Conservation (phyloP, 179 eudicot species). For the Pouteria campechiana region DNA sequence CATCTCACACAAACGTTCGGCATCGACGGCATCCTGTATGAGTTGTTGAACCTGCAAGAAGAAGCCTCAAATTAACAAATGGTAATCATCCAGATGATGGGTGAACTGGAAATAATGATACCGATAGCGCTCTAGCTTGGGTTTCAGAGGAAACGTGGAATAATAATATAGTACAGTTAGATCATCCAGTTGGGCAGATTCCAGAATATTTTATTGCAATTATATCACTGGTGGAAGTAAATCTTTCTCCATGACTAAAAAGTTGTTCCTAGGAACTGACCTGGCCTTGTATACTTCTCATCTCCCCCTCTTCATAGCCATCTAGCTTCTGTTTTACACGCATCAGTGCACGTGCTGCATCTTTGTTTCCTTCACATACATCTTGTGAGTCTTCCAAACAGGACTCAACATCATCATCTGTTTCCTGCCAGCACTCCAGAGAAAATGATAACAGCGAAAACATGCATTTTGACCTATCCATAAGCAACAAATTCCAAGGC, state of each 20-base stretch:
- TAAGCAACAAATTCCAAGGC: no score
- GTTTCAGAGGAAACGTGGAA: no score
- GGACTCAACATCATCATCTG: constrained; percentile 65
- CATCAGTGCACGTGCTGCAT: constrained; percentile 94
- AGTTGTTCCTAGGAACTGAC: constrained; percentile 20
- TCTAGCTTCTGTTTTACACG: constrained; percentile 97
- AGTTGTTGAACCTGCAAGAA: constrained; percentile 85
- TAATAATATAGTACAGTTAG: no score
- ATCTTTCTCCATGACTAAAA: no score
- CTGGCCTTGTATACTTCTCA: constrained; percentile 97
- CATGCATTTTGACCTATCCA: no score
- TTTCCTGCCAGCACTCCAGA: constrained; percentile 63
- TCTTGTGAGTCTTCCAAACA: constrained; percentile 76
- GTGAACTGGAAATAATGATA: no score
- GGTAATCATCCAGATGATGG: no score
- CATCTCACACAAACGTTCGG: constrained; percentile 85
- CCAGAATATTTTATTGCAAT: no score
- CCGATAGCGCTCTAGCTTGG: no score
- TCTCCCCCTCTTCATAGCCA: constrained; percentile 99
- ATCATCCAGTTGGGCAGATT: no score
- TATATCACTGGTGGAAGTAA: no score
- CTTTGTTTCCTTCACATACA: constrained; percentile 89
- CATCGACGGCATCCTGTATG: constrained; percentile 90
- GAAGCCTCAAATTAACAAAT: background rate
- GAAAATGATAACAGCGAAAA: no score